Conservation (phyloP, 2,329 filamentous ascomycete species). For the Trichoderma sp. region DNA sequence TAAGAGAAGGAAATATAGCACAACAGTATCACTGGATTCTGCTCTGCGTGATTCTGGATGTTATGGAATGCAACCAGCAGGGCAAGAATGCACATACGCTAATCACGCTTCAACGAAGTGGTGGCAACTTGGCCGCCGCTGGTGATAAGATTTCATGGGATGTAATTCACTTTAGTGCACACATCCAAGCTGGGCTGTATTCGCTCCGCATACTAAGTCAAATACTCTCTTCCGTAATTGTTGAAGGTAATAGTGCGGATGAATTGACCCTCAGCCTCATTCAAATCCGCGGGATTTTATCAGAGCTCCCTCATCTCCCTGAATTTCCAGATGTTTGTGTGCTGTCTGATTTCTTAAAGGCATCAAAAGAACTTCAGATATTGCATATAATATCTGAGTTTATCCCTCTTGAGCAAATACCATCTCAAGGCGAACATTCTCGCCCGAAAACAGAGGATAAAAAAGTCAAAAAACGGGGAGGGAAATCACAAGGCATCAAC, state of each 20-base stretch:
- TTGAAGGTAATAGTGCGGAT: background rate
- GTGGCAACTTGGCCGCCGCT: background rate
- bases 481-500: background rate
- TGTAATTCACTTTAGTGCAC: slow-evolving; percentile 58
- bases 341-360: slow-evolving; percentile 24
- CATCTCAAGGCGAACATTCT: background rate
- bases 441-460: background rate
- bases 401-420: slow-evolving; percentile 20
- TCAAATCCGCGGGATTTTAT: slow-evolving; percentile 25
- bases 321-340: slow-evolving; percentile 27
- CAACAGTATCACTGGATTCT: slow-evolving; percentile 26
- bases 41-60: slow-evolving; percentile 29
- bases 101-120: slow-evolving; percentile 24
- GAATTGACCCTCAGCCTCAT: background rate
- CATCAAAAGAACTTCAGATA: slow-evolving; percentile 14
- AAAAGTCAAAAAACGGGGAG: background rate
- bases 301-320: slow-evolving; percentile 27
- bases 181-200: slow-evolving; percentile 59
- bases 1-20: slow-evolving; percentile 5
- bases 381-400: slow-evolving; percentile 23
- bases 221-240: slow-evolving; percentile 26
- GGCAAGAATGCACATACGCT: slow-evolving; percentile 29
- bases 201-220: slow-evolving; percentile 53
- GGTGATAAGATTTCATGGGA: slow-evolving; percentile 46
- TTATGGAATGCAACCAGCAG: slow-evolving; percentile 29